These are phyloP conservation scores for Spathaspora gorwiae DNA, from an alignment of 805 yeast species.

Conservation along the genomic window DNA sequence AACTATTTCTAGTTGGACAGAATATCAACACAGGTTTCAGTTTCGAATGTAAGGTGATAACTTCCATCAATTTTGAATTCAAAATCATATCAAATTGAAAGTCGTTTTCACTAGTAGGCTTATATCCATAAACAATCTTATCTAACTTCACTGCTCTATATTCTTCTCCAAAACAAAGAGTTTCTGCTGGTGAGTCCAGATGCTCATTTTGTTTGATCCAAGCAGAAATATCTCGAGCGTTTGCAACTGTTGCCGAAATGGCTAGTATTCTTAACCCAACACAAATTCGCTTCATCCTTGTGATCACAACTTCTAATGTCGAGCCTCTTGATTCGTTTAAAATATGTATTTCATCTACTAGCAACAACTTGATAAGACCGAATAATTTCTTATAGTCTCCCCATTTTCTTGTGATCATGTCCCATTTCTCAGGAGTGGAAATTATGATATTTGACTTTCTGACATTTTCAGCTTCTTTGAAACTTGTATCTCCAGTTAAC, in stretches of 20 bases:
- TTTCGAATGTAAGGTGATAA: constrained; percentile 34
- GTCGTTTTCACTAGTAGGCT: constrained; percentile 34
- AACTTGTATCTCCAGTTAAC: constrained; percentile 52
- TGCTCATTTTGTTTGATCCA: constrained; percentile 10
- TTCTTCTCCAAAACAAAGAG: constrained; percentile 42
- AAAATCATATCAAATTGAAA: constrained; percentile 45
- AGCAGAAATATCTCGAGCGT: constrained; percentile 42
- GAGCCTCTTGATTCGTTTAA: constrained; percentile 25
- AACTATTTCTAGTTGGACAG: constrained; percentile 50
- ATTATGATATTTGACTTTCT: constrained; percentile 49
- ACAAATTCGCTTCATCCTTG: constrained; percentile 11
- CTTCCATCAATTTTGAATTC: constrained; percentile 37
- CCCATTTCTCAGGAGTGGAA: constrained; percentile 64
- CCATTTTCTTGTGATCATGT: constrained; percentile 50
- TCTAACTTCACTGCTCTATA: constrained; percentile 43
- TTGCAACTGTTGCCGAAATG: constrained; percentile 49
- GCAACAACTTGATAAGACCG: constrained; percentile 11
- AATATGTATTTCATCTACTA: constrained; percentile 25
- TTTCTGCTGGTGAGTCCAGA: constrained; percentile 21
- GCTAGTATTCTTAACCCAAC: constrained; percentile 12
- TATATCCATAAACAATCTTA: constrained; percentile 41
- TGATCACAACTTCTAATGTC: constrained; percentile 19
- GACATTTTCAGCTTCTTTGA: constrained; percentile 40
- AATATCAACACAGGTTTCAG: constrained; percentile 45
- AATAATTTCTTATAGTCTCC: constrained; percentile 29